Percentiles rank a stretch among this genome's conserved stretches.
Conservation (phyloP, 768 basidiomycete genomes). For the Plicaturopsis crispa region DNA sequence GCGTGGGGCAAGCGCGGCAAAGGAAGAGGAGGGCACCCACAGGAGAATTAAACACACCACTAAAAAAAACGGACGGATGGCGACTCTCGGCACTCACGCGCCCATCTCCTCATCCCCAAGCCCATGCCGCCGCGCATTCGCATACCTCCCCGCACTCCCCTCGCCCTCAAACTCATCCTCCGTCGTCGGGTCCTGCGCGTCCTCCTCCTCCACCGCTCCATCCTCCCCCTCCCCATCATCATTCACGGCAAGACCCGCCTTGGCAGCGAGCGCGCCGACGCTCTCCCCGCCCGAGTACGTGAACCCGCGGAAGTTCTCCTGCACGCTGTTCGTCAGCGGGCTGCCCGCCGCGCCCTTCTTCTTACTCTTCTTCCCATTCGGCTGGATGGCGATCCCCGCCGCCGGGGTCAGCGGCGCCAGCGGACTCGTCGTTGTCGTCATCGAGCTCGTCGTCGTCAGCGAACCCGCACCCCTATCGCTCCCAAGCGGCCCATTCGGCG, state of each 20-base stretch:
- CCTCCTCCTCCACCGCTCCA: conserved; percentile 43
- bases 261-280: conserved; percentile 37
- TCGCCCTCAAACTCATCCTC: conserved; percentile 75
- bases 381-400: conserved; percentile 37
- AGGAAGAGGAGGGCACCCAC: too few species aligned
- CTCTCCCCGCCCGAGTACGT: conserved; percentile 78
- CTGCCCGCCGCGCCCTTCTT: conserved; percentile 39
- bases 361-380: conserved; percentile 40
- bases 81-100: too few species aligned
- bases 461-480: conserved; percentile 31
- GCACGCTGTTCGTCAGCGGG: conserved; percentile 85
- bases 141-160: conserved; percentile 63
- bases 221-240: conserved; percentile 28
- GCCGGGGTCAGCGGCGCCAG: conserved; percentile 2
- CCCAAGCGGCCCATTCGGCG: conserved; percentile 74
- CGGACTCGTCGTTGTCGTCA: neutral
- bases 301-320: conserved; percentile 96
- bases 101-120: conserved; percentile 17
- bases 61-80: too few species aligned
- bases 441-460: neutral
- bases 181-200: conserved; percentile 40
- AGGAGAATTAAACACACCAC: too few species aligned
- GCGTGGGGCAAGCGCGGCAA: too few species aligned
- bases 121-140: conserved; percentile 44
- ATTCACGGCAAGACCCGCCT: conserved; percentile 31